Evolutionary conservation across 805 yeast genomes (phyloP).

Genomic region (Kodamaea neixiangensis): DNA sequence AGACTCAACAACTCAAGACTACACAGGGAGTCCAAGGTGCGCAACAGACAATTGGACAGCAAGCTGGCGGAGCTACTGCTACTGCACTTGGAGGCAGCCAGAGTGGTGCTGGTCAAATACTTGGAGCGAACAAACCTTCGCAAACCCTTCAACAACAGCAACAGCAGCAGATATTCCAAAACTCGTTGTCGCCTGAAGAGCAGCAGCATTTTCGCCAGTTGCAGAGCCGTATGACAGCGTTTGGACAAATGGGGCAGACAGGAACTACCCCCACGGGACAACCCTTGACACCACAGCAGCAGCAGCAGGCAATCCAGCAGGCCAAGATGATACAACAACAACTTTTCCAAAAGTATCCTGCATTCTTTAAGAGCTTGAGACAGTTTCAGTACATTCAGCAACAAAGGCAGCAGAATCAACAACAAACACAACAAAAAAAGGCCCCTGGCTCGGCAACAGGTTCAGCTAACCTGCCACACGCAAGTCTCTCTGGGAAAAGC

Average conservation of each 20-base stretch:
- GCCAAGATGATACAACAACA: constrained; percentile 35
- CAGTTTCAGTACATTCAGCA: constrained; percentile 29
- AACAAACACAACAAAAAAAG: constrained; percentile 10
- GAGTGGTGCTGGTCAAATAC: background rate
- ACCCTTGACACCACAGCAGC: constrained; percentile 43
- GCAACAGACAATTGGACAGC: constrained; percentile 1
- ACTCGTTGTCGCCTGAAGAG: constrained; percentile 41
- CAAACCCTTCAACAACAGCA: constrained; percentile 37
- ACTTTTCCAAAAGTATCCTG: constrained; percentile 27
- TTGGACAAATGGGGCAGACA: constrained; percentile 43
- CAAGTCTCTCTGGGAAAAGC: background rate
- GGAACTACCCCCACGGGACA: constrained; percentile 46
- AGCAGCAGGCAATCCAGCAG: constrained; percentile 46
- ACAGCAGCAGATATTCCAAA: constrained; percentile 48
- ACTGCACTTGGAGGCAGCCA: background rate
- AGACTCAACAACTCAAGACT: constrained; percentile 2
- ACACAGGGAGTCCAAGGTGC: background rate
- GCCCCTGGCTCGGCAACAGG: background rate
- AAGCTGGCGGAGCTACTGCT: background rate
- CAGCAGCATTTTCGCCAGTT: constrained; percentile 43
- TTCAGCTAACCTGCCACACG: background rate
- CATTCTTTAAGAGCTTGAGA: constrained; percentile 28
- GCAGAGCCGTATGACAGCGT: constrained; percentile 41
- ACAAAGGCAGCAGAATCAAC: constrained; percentile 22
- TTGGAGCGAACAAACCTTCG: constrained; percentile 3